Evolutionary conservation across 2,329 filamentous ascomycete species (phyloP), one percentile per base, ranked within the genome.

Genomic region (Ramichloridium luteum): DNA sequence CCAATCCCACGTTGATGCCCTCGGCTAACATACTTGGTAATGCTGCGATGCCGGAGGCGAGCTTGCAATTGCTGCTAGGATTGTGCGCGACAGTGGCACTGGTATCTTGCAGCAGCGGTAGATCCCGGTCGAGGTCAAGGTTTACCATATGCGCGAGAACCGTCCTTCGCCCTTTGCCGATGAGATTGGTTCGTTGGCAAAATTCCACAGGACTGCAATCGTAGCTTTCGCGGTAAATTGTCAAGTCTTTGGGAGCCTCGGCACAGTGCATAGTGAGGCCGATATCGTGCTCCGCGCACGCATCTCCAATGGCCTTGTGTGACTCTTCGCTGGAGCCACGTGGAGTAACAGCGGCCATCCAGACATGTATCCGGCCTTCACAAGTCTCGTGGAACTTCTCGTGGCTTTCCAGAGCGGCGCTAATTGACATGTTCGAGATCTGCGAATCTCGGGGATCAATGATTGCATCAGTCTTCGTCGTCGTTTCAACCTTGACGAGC

Each of bases 131-230:
- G 39, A 35, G 32, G 16, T 68, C 61, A 4, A 68, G 50, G 40
- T 69, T 62, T 2, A 65, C 62, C 63, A 68, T 67, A 43, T 69
- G 65, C 1, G 60, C 65, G 2, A 70, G 55, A 0, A 69, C 64
- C 0, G 61, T 68, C n/a, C 54, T 53, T n/a, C n/a, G n/a, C n/a
- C n/a, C n/a, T 1, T 50, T 50, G 6, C 56, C 57, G 8, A 58
- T 48, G 8, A 65, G 47, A n/a, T 54, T 52, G 2, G 53, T 60
- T 5, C 46, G 38, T 6, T 44, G 31, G 41, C 59, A 62, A 40
- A 60, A 67, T 8, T 60, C 53, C 53, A 62, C 60, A 2, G 64
- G 64, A 1, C 55, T 59, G 35, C 51, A 51, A 20, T 27, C 17
- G 16, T 49, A 44, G 1, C 46, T 46, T 20, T 40, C 41, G 34